Percentiles rank a stretch among this genome's conserved stretches.
Conservation (phyloP, 331 rosid species). For the Malus hybrid region DNA sequence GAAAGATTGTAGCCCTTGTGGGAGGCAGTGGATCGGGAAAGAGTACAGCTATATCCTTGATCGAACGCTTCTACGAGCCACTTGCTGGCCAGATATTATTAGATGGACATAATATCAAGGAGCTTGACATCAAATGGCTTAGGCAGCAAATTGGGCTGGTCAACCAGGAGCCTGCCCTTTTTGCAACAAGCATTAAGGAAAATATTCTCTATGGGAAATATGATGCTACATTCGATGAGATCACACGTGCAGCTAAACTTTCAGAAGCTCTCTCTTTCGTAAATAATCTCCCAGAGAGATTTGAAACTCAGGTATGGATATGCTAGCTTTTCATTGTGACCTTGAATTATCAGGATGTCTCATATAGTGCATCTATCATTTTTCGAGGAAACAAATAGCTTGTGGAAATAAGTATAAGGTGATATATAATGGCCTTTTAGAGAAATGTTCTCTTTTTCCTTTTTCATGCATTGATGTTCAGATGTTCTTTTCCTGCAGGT, state of each 20-base stretch:
- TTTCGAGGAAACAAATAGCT: too few species aligned
- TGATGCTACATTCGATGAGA: slow-evolving; percentile 78
- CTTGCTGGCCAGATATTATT: slow-evolving; percentile 64
- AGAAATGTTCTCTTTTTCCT: background rate
- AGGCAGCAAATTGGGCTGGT: slow-evolving; percentile 91
- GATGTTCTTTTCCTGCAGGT: slow-evolving; percentile 41
- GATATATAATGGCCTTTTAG: too few species aligned
- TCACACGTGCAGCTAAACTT: slow-evolving; percentile 72
- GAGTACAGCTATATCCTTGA: slow-evolving; percentile 77
- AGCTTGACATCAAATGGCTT: slow-evolving; percentile 84
- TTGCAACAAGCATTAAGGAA: slow-evolving; percentile 81
- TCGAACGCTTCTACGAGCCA: slow-evolving; percentile 90
- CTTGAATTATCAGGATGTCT: too few species aligned
- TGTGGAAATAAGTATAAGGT: too few species aligned
- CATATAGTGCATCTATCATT: too few species aligned
- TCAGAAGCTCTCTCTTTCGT: slow-evolving; percentile 84
- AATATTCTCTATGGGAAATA: slow-evolving; percentile 89
- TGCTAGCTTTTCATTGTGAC: background rate
- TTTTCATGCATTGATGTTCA: slow-evolving; percentile 1
- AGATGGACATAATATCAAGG: slow-evolving; percentile 48
- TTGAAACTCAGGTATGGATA: slow-evolving; percentile 77
- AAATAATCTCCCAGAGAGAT: slow-evolving; percentile 84
- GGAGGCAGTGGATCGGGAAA: slow-evolving; percentile 99
- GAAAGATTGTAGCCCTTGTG: slow-evolving; percentile 84
- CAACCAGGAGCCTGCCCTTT: slow-evolving; percentile 96